Base-by-base conservation (phyloP, 306 rosid genomes). In the Pyrus pyrifolia region DNA sequence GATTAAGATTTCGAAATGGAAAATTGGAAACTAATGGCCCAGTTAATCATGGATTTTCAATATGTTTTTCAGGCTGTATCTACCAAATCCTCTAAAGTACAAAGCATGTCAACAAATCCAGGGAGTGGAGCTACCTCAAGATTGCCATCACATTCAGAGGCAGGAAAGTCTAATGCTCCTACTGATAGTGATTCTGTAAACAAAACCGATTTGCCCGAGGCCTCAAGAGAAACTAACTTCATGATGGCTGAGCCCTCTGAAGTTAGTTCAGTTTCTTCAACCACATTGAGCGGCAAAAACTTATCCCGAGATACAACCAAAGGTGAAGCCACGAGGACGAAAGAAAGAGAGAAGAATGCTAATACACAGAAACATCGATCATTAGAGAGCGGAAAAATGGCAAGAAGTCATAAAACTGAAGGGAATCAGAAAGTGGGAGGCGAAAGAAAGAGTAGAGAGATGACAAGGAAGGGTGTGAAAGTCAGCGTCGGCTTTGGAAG, bases 351-450 rank as follows among this genome's bases (percentile, higher is more conserved):
- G 72, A 84, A 75, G 78, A 83, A 73, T 67, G 33, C 44, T 35
- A 63, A 42, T 27, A 10, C 38, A 75, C 78, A 53, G 74, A 85
- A 78, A 64, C 86, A 76, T 31, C 51, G 25, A 53, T 79, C 11
- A 45, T 49, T 76, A 1, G 85, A 78, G 66, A 76, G 83, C 68
- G 7, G 70, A 21, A 86, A 81, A 78, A 84, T 46, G 68, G 75
- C 67, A 53, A 88, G 33, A 71, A 45, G 60, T 33, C 80, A 57
- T 73, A 75, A 60, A 76, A 72, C 45, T 8, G 81, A 71, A 11
- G 81, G 75, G 68, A 86, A 81, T 73, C 81, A 62, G 76, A 85
- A 46, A 38, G 81, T 31, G 27, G 82, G 81, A 73, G 67, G 67
- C 67, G 64, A 63, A 29, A 86, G 69, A 76, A 87, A 76, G 14